Percentiles rank a stretch among this genome's conserved stretches.
Conservation (phyloP, 495 filamentous ascomycete species). For the Terfezia boudieri region DNA sequence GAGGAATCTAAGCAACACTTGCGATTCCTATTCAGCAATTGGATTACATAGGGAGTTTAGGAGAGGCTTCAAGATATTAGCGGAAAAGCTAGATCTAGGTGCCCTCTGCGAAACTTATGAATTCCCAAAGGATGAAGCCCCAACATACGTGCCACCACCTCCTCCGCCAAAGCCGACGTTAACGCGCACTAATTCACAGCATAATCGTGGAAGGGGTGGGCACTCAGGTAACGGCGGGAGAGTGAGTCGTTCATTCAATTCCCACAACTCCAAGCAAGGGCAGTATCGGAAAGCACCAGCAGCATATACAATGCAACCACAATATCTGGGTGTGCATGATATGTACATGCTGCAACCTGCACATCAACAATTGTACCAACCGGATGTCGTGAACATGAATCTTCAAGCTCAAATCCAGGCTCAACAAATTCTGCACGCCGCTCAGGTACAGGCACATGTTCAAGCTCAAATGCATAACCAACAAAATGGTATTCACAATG, state of each 20-base stretch:
- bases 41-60: slow-evolving; percentile 79
- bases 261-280: not conserved
- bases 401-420: slow-evolving; percentile 23
- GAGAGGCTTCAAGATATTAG: slow-evolving; percentile 59
- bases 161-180: slow-evolving; percentile 40
- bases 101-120: slow-evolving; percentile 66
- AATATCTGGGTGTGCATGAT: slow-evolving; percentile 20
- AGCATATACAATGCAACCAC: not conserved
- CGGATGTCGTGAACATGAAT: slow-evolving; percentile 7
- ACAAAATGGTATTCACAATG: not conserved
- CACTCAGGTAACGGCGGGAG: slow-evolving; percentile 19
- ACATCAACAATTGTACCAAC: slow-evolving; percentile 2
- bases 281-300: not conserved
- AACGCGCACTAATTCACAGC: slow-evolving; percentile 29
- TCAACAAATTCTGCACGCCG: slow-evolving; percentile 28
- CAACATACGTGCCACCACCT: slow-evolving; percentile 41
- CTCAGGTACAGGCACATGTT: slow-evolving; percentile 41
- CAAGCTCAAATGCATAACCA: slow-evolving; percentile 26
- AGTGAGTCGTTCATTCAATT: slow-evolving; percentile 3
- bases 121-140: slow-evolving; percentile 61
- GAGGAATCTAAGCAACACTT: slow-evolving; percentile 94
- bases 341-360: slow-evolving; percentile 21
- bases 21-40: slow-evolving; percentile 77
- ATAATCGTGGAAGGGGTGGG: slow-evolving; percentile 26
- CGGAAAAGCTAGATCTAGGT: slow-evolving; percentile 44